These are phyloP conservation scores for Candida ulmi DNA, from an alignment of 805 yeast genomes.

Conservation along the genomic window DNA sequence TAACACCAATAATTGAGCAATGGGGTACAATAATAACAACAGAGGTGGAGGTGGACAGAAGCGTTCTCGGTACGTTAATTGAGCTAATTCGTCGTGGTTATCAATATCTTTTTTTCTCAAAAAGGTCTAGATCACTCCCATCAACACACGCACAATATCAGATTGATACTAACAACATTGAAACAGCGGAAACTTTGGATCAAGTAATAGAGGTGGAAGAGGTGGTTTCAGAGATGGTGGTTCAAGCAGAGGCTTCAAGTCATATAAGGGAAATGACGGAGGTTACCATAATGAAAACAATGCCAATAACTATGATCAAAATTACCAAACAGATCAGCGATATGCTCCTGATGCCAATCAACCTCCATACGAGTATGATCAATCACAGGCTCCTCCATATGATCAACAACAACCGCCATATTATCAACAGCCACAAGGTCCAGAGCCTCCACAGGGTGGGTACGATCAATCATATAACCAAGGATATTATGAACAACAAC, in stretches of 20 bases:
- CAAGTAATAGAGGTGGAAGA: background rate
- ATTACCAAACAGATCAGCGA: background rate
- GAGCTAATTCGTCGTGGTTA: background rate
- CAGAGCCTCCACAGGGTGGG: too few species aligned
- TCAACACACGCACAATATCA: too few species aligned
- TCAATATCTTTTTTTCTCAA: background rate
- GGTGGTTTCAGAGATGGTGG: background rate
- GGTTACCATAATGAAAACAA: background rate
- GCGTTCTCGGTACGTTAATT: background rate
- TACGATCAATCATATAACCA: background rate
- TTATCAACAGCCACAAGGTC: slow-evolving; percentile 1
- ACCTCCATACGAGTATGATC: background rate
- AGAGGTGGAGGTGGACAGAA: background rate
- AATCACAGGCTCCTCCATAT: background rate
- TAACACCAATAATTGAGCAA: background rate
- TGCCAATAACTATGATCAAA: background rate
- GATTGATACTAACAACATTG: too few species aligned
- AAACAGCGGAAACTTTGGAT: too few species aligned
- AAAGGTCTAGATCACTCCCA: too few species aligned
- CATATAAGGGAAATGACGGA: background rate
- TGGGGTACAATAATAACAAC: background rate
- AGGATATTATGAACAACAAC: background rate
- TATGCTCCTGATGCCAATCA: background rate
- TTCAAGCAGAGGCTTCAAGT: background rate
- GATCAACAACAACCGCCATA: background rate